Evolutionary conservation across 2,329 filamentous ascomycete species (phyloP), one percentile per base, ranked within the genome.

Genomic region (Phaeosphaeriaceae sp.): DNA sequence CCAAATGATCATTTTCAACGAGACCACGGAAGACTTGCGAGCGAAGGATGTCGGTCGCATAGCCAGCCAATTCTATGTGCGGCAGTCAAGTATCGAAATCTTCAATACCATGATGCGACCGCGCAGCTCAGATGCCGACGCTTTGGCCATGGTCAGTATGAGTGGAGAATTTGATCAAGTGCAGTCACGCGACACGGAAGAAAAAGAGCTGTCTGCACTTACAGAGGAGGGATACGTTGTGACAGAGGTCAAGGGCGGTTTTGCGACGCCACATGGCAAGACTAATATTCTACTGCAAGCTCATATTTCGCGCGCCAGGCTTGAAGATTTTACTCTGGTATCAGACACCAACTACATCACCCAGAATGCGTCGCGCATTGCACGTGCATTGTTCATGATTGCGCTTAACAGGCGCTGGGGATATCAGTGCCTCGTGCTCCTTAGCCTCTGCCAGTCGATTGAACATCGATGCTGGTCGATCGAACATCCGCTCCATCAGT

Each of bases 1-100:
- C 67, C 95, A 99, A 78, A 99, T 99, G 96, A 95, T 99, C 70
- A 95, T 99, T 56, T 99, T 94, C 82, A 97, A 99, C 66, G 95
- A 98, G 72, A 87, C 84, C 19, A 99, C 94, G 0, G 94, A 97
- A 67, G 94, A 97, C 70, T 86, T 99, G 9, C 89, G 92, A 58
- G 91, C 93, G 59, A 99, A 99, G 76, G 94, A 99, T 70, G 90
- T 98, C 51, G 95, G 95, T 2, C 89, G 95, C 17, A 99, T 99
- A 75, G 95, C 95, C 17, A 98, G 94, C 76, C 94, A 99, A 76
- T 99, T 90, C 74, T 99, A 99, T 72, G 94, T 99, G 49, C 84
- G 96, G 48, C 93, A 99, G 71, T 91, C 90, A 15, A 97, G 92
- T 76, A 90, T 99, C 61, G 90, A 98, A 75, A 91, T 98, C 44